These are phyloP conservation scores for Biscogniauxia sp. DNA, from an alignment of 2,329 filamentous ascomycete species.

Conservation along the genomic window DNA sequence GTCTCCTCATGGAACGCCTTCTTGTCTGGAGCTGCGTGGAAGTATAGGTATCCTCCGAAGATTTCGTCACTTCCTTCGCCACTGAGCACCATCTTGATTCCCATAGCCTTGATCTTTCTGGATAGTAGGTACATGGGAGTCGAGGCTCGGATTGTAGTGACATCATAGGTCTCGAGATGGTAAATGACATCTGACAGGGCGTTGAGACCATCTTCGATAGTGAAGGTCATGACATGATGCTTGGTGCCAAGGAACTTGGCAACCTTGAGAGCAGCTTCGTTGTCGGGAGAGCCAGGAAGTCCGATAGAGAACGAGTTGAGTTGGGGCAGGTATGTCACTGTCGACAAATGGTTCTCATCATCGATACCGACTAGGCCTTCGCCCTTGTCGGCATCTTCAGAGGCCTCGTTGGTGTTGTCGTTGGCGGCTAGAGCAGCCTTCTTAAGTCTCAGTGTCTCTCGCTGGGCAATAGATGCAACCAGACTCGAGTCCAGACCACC, in stretches of 20 bases:
- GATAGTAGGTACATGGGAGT: conserved; percentile 98
- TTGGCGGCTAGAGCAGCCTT: conserved; percentile 57
- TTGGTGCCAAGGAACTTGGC: conserved; percentile 96
- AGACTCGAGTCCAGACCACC: conserved; percentile 94
- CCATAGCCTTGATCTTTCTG: conserved; percentile 99
- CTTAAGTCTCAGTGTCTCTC: conserved; percentile 80
- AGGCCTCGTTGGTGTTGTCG: conserved; percentile 35
- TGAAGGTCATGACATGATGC: conserved; percentile 98
- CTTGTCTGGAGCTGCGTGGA: conserved; percentile 90
- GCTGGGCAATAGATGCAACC: conserved; percentile 91
- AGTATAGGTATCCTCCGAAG: conserved; percentile 98
- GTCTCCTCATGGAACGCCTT: conserved; percentile 95
- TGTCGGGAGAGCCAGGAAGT: conserved; percentile 88
- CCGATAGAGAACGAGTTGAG: conserved; percentile 99
- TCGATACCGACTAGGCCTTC: conserved; percentile 90
- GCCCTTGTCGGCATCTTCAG: conserved; percentile 55
- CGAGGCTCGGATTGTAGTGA: conserved; percentile 96
- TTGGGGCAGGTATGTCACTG: conserved; percentile 86
- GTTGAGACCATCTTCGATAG: conserved; percentile 94
- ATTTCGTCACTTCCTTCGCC: conserved; percentile 98
- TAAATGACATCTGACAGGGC: conserved; percentile 96
- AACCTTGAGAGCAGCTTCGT: conserved; percentile 85
- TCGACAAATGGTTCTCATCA: conserved; percentile 84
- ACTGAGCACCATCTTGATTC: conserved; percentile 98
- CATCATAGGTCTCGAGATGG: conserved; percentile 96